These are phyloP conservation scores for Chaetomium tenue DNA, from an alignment of 495 filamentous ascomycete genomes.

Conservation along the genomic window DNA sequence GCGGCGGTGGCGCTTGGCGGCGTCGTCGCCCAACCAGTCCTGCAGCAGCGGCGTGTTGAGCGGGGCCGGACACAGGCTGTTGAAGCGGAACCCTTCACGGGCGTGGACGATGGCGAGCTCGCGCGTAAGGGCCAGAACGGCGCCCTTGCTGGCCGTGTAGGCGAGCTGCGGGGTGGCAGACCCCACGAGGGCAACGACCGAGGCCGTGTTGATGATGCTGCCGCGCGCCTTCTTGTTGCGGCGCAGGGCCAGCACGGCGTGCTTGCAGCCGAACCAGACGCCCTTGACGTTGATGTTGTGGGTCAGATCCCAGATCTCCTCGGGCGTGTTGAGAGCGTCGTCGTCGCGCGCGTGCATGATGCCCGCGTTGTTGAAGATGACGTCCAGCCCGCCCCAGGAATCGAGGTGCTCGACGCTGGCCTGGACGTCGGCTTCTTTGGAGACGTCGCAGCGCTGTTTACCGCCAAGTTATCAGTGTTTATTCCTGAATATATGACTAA, in stretches of 20 bases:
- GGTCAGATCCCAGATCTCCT: constrained; percentile 93
- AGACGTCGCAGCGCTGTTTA: constrained; percentile 56
- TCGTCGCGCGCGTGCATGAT: constrained; percentile 93
- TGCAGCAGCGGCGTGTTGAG: constrained; percentile 86
- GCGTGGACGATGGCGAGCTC: constrained; percentile 84
- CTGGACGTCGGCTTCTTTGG: constrained; percentile 71
- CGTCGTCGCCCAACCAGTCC: constrained; percentile 91
- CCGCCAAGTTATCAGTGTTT: background rate
- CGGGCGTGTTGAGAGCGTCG: constrained; percentile 79
- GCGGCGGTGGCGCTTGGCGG: constrained; percentile 75
- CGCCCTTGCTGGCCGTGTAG: constrained; percentile 94
- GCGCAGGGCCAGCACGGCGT: constrained; percentile 81
- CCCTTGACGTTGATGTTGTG: constrained; percentile 97
- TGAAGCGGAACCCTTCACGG: constrained; percentile 82
- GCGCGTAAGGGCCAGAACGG: constrained; percentile 81
- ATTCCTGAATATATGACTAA: background rate
- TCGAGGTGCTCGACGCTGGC: constrained; percentile 70
- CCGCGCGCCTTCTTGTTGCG: constrained; percentile 71
- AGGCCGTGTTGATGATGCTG: constrained; percentile 93
- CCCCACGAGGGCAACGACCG: constrained; percentile 87
- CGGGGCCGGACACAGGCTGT: constrained; percentile 87
- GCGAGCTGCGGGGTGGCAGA: constrained; percentile 93
- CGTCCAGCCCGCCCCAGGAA: constrained; percentile 84
- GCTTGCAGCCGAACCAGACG: constrained; percentile 95
- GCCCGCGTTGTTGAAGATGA: constrained; percentile 98